Base-by-base conservation (phyloP, 192 early-diverging fungal species). In the Gonapodya prolifera region DNA sequence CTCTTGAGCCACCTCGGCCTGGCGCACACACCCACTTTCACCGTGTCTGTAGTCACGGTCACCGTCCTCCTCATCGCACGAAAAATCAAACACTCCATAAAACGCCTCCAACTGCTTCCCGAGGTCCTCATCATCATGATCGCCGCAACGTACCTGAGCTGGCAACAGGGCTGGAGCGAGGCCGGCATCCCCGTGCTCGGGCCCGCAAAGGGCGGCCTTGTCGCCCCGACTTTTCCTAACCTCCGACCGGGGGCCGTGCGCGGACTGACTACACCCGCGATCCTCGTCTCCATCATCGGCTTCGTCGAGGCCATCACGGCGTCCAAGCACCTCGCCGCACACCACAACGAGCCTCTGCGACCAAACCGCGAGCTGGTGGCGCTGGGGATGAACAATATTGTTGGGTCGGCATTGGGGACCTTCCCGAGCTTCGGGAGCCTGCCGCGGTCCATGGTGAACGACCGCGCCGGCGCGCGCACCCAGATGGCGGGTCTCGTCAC, bases 321-420 rank as follows among this genome's bases (percentile, higher is more conserved):
- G 28, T 91, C 95, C 1, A 95, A 97, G 80, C 94, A 94, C 32
- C 98, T 96, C 81, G 91, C 96, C 0, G 91, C 89, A 75, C 89
- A 93, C 70, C 92, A 96, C 85, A 93, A 96, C 82, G 97, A 98
- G 79, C 84, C 91, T 2, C 92, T 98, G 45, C 94, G 92, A 17
- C 91, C 96, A 8, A 99, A 99, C 80, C 91, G 97, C 36, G 97
- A 99, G 82, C 86, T 99, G 34, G 96, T 99, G 35, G 97, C 96
- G 1, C 83, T 99, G 77, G 97, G 97, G 32, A 83, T 92, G n/a
- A 86, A 91, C 73, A 99, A 98, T 77, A 87, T 94, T 33, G 76
- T 94, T 36, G 92, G 94, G 33, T 90, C 91, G 29, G 82, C 94
- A 0, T 95, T 98, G 78, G 89, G 91, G 2, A 84, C 78, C 23